A percentile compares a stretch with the other conserved stretches of the same genome.
phyloP scores from a whole-genome alignment of 1,284 basidiomycete genomes.

The Phlebopus sp. region DNA sequence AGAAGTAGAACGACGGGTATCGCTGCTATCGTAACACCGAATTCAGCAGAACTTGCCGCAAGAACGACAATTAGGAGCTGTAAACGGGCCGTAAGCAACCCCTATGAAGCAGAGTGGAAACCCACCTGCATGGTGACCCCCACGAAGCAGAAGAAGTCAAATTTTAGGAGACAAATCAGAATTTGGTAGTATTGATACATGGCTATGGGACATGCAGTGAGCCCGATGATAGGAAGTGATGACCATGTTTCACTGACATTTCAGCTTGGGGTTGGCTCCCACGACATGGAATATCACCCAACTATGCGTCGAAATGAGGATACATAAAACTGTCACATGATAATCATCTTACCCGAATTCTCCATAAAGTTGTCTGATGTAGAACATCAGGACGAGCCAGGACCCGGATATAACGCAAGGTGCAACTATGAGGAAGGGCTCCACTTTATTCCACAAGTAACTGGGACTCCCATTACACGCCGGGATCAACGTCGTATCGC shows the following conservation, averaged over 20 bases:
- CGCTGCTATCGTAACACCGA: slow-evolving; percentile 75
- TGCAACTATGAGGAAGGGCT: slow-evolving; percentile 51
- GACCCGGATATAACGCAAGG: slow-evolving; percentile 52
- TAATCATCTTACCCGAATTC: slow-evolving; percentile 55
- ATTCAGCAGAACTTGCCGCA: slow-evolving; percentile 60
- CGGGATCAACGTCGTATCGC: slow-evolving; percentile 9
- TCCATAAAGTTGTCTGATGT: slow-evolving; percentile 51
- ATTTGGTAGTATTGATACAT: slow-evolving; percentile 87
- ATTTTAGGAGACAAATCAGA: slow-evolving; percentile 81
- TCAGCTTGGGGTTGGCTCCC: slow-evolving; percentile 76
- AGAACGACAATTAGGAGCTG: slow-evolving; percentile 78
- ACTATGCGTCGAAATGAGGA: slow-evolving; percentile 34
- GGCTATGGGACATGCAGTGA: slow-evolving; percentile 38
- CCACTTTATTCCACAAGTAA: slow-evolving; percentile 42
- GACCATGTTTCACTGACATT: slow-evolving; percentile 48
- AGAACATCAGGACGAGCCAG: slow-evolving; percentile 53
- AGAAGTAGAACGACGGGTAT: slow-evolving; percentile 76
- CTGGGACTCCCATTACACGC: slow-evolving; percentile 13
- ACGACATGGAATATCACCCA: slow-evolving; percentile 87
- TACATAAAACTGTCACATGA: neutral
- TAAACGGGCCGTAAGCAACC: neutral
- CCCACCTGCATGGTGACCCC: slow-evolving; percentile 83
- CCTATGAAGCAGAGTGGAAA: neutral
- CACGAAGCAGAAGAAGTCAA: slow-evolving; percentile 82
- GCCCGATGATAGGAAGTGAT: neutral